Conservation (phyloP, 2,329 filamentous ascomycete genomes). For the Botrytis elliptica region DNA sequence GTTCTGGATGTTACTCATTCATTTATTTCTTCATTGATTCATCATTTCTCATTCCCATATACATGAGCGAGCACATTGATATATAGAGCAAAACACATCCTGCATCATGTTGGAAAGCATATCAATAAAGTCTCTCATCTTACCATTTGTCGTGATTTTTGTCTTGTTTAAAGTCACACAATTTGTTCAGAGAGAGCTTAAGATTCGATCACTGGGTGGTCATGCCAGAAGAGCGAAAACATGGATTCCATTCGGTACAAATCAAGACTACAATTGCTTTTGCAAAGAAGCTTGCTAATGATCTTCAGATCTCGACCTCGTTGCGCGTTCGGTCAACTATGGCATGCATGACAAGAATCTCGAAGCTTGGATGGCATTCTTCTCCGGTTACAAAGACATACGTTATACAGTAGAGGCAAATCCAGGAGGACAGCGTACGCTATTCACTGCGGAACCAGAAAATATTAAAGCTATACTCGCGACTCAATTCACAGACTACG, state of each 20-base stretch:
- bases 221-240: slow-evolving; percentile 43
- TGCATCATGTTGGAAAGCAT: slow-evolving; percentile 37
- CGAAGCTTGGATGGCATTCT: slow-evolving; percentile 59
- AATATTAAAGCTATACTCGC: slow-evolving; percentile 92
- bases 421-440: slow-evolving; percentile 31
- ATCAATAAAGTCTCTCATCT: slow-evolving; percentile 45
- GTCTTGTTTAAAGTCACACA: slow-evolving; percentile 36
- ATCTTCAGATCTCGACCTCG: slow-evolving; percentile 61
- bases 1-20: background rate
- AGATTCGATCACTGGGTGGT: slow-evolving; percentile 48
- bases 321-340: slow-evolving; percentile 39
- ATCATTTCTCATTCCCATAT: background rate
- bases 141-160: slow-evolving; percentile 25
- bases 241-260: slow-evolving; percentile 48
- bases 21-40: background rate
- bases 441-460: slow-evolving; percentile 80
- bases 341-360: slow-evolving; percentile 51
- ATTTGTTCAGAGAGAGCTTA: slow-evolving; percentile 45
- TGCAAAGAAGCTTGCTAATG: background rate
- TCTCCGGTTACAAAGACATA: slow-evolving; percentile 33
- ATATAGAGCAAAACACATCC: background rate
- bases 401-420: slow-evolving; percentile 59
- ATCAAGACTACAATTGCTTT: background rate
- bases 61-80: background rate
- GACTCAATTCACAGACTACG: slow-evolving; percentile 80